phyloP scores from a whole-genome alignment of 352 stramenopile species.

The Phytophthora brassicae region DNA sequence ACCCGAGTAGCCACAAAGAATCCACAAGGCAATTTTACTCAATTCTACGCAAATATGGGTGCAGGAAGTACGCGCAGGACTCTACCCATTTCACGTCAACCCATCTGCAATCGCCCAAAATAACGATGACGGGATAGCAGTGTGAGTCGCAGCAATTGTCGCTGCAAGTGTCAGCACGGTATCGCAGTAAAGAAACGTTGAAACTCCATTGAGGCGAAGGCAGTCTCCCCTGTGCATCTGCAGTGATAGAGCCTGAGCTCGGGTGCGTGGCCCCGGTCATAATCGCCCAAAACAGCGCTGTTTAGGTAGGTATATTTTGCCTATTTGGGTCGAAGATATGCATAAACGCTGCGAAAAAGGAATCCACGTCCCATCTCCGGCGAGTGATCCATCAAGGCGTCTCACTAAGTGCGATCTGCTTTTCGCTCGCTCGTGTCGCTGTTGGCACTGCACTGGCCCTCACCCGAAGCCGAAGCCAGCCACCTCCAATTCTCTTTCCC shows the following conservation, averaged over 20 bases:
- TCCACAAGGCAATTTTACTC: background rate
- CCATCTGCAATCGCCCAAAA: slow-evolving; percentile 16
- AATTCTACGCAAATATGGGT: background rate
- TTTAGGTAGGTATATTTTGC: slow-evolving; percentile 1
- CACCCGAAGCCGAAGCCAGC: slow-evolving; percentile 8
- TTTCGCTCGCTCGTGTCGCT: slow-evolving; percentile 26
- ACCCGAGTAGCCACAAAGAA: background rate
- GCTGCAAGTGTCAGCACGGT: background rate
- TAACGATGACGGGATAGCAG: background rate
- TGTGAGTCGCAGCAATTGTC: too few species aligned
- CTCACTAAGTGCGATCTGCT: slow-evolving; percentile 54
- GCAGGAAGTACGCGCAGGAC: too few species aligned
- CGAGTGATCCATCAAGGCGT: slow-evolving; percentile 21
- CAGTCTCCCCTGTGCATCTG: too few species aligned
- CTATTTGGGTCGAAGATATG: background rate
- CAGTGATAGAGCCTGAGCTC: too few species aligned
- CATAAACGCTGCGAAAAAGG: slow-evolving; percentile 6
- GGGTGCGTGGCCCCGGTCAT: slow-evolving; percentile 5
- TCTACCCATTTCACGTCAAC: too few species aligned
- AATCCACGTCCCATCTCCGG: slow-evolving; percentile 22
- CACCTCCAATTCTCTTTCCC: slow-evolving; percentile 36
- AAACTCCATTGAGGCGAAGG: too few species aligned
- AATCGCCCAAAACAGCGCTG: background rate
- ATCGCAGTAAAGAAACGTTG: slow-evolving; percentile 6
- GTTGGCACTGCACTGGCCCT: slow-evolving; percentile 33